Evolutionary conservation across 2,329 filamentous ascomycete genomes (phyloP).

Genomic region (Verticillium tricorpus): DNA sequence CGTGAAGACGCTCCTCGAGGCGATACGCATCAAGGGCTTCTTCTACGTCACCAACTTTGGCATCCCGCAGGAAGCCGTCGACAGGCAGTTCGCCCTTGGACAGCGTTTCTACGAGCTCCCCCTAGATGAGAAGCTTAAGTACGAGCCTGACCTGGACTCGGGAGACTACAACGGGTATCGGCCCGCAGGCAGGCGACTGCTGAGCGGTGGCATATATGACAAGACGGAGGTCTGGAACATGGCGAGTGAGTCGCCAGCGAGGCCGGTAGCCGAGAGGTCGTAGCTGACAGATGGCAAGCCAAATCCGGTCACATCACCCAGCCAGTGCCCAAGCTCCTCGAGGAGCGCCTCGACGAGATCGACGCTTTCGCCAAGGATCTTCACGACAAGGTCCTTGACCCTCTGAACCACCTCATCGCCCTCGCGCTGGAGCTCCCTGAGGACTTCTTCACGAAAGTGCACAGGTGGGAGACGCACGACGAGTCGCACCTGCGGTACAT

Average conservation of each 20-base stretch:
- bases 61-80: conserved; percentile 51
- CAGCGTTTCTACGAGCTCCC: conserved; percentile 48
- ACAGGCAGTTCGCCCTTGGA: conserved; percentile 55
- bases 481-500: conserved; percentile 60
- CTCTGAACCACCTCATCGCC: conserved; percentile 54
- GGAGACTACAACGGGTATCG: conserved; percentile 54
- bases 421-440: conserved; percentile 55
- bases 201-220: conserved; percentile 30
- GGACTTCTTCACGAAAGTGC: conserved; percentile 47
- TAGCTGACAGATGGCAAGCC: conserved; percentile 10
- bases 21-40: conserved; percentile 33
- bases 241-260: conserved; percentile 19
- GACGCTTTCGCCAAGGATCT: conserved; percentile 46
- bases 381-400: conserved; percentile 51
- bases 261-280: too few relatives aligned
- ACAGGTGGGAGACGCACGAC: conserved; percentile 50
- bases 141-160: conserved; percentile 35
- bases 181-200: conserved; percentile 33
- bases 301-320: conserved; percentile 23
- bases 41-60: conserved; percentile 60
- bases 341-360: conserved; percentile 47
- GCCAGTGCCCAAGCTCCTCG: conserved; percentile 34
- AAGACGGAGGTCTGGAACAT: conserved; percentile 32
- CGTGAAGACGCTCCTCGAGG: conserved; percentile 21
- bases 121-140: conserved; percentile 55